These are phyloP conservation scores for Hericium erinaceus DNA, from an alignment of 768 basidiomycete species.

Conservation along the genomic window DNA sequence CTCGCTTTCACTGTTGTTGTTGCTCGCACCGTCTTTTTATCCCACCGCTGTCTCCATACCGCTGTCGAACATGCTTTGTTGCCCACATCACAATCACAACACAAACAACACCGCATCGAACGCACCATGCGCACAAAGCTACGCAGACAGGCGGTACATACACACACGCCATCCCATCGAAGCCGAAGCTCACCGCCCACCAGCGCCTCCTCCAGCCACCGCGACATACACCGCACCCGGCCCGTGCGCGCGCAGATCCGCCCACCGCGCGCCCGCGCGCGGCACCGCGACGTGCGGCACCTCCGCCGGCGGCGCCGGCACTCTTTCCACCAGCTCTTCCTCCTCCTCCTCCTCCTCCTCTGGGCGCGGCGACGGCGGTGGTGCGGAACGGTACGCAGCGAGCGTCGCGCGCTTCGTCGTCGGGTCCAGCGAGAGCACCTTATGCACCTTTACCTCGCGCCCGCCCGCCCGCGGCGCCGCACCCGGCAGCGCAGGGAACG, in stretches of 20 bases:
- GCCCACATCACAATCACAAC: too few relatives aligned
- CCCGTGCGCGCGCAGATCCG: neutral
- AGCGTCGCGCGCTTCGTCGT: constrained; percentile 3
- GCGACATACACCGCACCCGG: constrained; percentile 3
- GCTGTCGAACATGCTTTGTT: too few relatives aligned
- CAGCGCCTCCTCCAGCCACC: neutral
- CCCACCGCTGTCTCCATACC: too few relatives aligned
- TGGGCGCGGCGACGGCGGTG: neutral
- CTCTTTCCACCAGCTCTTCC: neutral
- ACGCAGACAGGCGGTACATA: too few relatives aligned
- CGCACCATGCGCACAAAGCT: too few relatives aligned
- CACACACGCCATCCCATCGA: too few relatives aligned
- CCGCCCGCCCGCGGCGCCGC: neutral
- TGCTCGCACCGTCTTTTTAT: too few relatives aligned
- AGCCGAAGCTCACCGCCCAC: too few relatives aligned
- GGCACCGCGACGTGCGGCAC: constrained; percentile 5
- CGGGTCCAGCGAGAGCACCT: constrained; percentile 4
- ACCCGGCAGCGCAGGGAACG: constrained; percentile 5
- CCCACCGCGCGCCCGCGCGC: constrained; percentile 5
- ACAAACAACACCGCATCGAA: too few relatives aligned
- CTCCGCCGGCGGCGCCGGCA: constrained; percentile 4
- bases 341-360: neutral
- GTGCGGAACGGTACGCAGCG: neutral
- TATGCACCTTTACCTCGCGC: neutral
- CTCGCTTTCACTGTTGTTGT: too few relatives aligned